Conservation (phyloP, 495 filamentous ascomycete species). For the Penicillium paradoxum region DNA sequence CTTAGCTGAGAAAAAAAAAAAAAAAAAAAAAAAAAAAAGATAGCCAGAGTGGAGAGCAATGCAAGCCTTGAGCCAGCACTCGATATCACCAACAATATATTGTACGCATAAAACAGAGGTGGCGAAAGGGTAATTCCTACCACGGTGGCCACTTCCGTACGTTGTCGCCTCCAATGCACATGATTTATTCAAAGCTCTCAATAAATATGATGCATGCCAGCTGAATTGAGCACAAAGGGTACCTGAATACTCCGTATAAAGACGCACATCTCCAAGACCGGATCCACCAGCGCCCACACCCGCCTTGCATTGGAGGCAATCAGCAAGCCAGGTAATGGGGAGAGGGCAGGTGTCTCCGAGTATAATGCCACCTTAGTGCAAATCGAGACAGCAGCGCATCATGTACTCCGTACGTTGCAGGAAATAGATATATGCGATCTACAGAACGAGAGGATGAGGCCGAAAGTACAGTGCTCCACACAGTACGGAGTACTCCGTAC, state of each 20-base stretch:
- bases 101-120: background rate
- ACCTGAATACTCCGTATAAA: slow-evolving; percentile 27
- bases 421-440: background rate
- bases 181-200: background rate
- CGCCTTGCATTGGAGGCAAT: slow-evolving; percentile 28
- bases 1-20: background rate
- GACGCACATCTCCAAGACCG: slow-evolving; percentile 1
- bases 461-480: background rate
- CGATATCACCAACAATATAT: background rate
- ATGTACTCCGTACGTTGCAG: too few species aligned
- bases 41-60: background rate
- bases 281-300: slow-evolving; percentile 11
- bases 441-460: background rate
- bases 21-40: too few species aligned
- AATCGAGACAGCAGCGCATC: slow-evolving; percentile 4
- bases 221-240: slow-evolving; percentile 6
- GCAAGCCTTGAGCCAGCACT: background rate
- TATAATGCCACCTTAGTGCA: background rate
- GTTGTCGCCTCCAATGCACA: background rate
- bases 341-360: slow-evolving; percentile 7
- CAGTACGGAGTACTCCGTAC: background rate
- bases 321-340: slow-evolving; percentile 22
- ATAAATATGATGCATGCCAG: slow-evolving; percentile 10
- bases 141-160: background rate
- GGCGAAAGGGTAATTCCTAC: background rate